Conservation (phyloP, 805 yeast genomes). For the Ogataea siamensis region DNA sequence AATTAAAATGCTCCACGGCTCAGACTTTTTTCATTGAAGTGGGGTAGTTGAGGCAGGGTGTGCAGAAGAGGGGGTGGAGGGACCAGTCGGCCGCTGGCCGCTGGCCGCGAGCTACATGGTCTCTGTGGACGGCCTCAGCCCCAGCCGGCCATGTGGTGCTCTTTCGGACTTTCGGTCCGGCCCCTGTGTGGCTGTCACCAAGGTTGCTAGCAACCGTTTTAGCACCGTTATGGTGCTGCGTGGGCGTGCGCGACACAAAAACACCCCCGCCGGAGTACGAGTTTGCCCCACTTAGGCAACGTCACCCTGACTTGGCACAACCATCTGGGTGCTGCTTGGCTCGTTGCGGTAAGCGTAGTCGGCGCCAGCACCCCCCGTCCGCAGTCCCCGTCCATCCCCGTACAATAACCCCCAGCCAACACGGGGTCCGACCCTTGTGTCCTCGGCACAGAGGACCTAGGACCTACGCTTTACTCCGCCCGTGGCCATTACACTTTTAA, state of each 20-base stretch:
- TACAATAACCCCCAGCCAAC: neutral
- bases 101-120: neutral
- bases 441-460: slow-evolving; percentile 1
- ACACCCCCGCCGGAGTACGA: slow-evolving; percentile 10
- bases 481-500: too few species aligned
- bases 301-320: slow-evolving; percentile 2
- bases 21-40: slow-evolving; percentile 7
- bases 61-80: slow-evolving; percentile 14
- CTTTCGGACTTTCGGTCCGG: too few species aligned
- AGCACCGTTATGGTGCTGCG: neutral
- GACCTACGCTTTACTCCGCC: too few species aligned
- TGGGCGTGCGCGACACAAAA: slow-evolving; percentile 4
- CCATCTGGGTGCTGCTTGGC: slow-evolving; percentile 2
- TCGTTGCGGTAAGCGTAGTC: slow-evolving; percentile 6
- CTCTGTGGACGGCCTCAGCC: too few species aligned
- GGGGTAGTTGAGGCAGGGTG: slow-evolving; percentile 17
- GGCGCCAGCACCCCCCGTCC: too few species aligned
- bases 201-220: neutral
- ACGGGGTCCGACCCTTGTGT: neutral
- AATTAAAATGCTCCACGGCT: slow-evolving; percentile 5
- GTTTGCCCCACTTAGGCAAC: slow-evolving; percentile 8
- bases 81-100: neutral
- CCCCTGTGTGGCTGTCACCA: too few species aligned
- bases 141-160: too few species aligned
- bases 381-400: slow-evolving; percentile 1